Evolutionary conservation across 2,329 filamentous ascomycete genomes (phyloP), one percentile per base, ranked within the genome.

Genomic region (Fusarium devonianum): DNA sequence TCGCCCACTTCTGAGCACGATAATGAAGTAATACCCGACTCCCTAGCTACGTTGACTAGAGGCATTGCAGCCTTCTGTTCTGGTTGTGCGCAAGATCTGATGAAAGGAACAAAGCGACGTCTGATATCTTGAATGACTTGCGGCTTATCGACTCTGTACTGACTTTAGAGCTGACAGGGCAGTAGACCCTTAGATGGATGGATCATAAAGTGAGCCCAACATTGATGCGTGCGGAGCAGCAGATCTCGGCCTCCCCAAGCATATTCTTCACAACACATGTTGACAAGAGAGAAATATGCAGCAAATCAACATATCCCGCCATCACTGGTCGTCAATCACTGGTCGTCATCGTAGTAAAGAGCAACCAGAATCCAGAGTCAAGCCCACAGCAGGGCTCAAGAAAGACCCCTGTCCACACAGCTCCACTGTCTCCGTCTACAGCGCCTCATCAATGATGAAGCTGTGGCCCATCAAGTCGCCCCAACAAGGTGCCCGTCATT

Each of bases 31-130:
- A 26, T 12, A 26, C 23, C 23, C n/a, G n/a, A 12, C 23, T 25
- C 7, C 4, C 4, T 11, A 3, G 52, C 55, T 52, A 50, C 53
- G 46, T 36, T 53, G 48, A 56, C 52, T 52, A 41, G 38, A 44
- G 35, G 39, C 5, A 35, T 12, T 34, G 21, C 28, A 33, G 22
- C 49, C 26, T 18, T 26, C 7, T 38, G 16, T n/a, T 16, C 16
- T 16, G 14, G 10, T 35, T 21, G 29, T 29, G 32, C 36, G 18
- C 48, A 33, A 39, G 36, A 48, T 43, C 30, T 38, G 30, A 17
- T 14, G 12, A 25, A 39, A 39, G 42, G 53, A 49, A 44, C 40
- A 56, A 49, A 40, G 30, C 32, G 48, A 19, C 34, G 14, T 23
- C 12, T 46, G 18, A 45, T 45, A 38, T 30, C 22, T 23, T 16